Base-by-base conservation (phyloP, 345 rosid species). In the Arabidopsis suecica region DNA sequence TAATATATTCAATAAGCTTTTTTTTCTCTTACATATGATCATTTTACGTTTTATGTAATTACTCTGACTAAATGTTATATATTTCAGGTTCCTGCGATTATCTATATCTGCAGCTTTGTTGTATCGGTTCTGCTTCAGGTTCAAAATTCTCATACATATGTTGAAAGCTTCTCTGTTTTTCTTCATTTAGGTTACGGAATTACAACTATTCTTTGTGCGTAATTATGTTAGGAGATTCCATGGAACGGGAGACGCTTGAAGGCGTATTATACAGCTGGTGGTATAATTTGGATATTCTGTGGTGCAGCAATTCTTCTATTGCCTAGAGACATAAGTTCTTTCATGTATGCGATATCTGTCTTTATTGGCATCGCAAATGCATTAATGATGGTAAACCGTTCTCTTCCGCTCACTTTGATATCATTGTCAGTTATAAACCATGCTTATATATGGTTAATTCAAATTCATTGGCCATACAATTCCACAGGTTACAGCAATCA, bases 91-190 rank as follows among this genome's bases (percentile, higher is more conserved):
- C 98, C 97, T 61, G 98, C 96, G 70, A 83, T 94, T 56, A 91
- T 94, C 73, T 94, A 91, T 73, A 80, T 94, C 62, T 74, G 83
- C 88, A 91, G 97, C 95, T 94, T 94, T 78, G 60, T 86, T 45
- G 83, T 91, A 69, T 91, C 98, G 14, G 61, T 94, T 65, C 49
- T 88, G 67, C 87, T 94, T 70, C 98, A 94, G 98, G 98, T 91
- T 38, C 9, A 20, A 7, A 38, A 37, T 50, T 72, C 74, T 47
- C 30, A 51, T 44, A 70, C 67, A 61, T 68, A 42, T 62, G 41
- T 50, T 8, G 22, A 36, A 65, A 38, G 50, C 55, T 42, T 65
- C 69, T 62, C 38, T 45, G 25, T 22, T 68, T 57, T 67, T 13
- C 36, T 4, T 16, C 8, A 34, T 53, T 25, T 53, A 0, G 8